Evolutionary conservation across 1,139 yeast genomes (phyloP), one percentile per base, ranked within the genome.

Genomic region (Saccharomyces pastorianus): DNA sequence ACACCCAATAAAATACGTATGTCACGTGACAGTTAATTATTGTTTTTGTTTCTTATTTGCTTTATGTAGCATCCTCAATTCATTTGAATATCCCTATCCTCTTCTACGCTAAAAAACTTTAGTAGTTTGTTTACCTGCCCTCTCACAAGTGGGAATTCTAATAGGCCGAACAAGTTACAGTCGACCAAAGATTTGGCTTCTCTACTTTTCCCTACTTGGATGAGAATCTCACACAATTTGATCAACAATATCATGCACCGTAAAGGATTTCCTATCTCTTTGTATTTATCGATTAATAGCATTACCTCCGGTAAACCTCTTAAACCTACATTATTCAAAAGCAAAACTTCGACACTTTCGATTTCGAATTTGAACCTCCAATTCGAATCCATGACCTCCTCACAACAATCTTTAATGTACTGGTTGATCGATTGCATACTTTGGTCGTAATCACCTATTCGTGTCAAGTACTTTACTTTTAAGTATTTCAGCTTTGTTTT

Each of bases 361-460:
- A 56, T 50, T 26, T 58, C 56, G 46, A 65, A 65, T 14, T 55
- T 51, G 46, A 56, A 58, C 47, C 56, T 59, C 68, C 69, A 64
- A 25, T 53, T 53, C 17, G 55, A 53, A 50, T 64, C 67, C 20
- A 50, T 48, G 26, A 51, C 51, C 2, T 41, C 38, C 26, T 53
- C 44, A 13, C 51, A 50, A 27, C 59, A 59, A 13, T 62, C 61
- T 5, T 50, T 54, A 6, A 59, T 55, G 20, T 48, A 46, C 13
- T 51, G 46, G 25, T 55, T 53, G 5, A 63, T 50, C 23, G 49
- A 55, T 9, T 51, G 50, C 56, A 64, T 58, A 4, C 66, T 66
- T 9, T 46, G 52, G 27, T 59, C 56, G 38, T 53, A 59, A 20
- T 66, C 65, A 7, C 56, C 55, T 6, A 53, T 49, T 2, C 56